These are phyloP conservation scores for Leptographium wingfieldii DNA, from an alignment of 2,329 filamentous ascomycete species.

Conservation along the genomic window DNA sequence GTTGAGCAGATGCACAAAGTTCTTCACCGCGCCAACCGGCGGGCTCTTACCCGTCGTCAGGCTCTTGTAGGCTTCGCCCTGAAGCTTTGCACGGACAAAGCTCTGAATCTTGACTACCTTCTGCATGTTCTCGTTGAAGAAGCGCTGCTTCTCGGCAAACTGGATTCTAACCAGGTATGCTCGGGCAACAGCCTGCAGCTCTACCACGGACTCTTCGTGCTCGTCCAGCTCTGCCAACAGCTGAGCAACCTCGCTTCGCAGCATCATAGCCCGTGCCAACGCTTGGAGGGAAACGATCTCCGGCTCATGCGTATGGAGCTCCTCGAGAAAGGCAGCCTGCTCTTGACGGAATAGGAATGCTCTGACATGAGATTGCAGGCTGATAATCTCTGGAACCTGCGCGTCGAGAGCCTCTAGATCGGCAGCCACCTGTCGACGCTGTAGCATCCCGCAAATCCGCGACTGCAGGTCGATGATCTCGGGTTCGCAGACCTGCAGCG, in stretches of 20 bases:
- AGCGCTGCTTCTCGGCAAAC: slow-evolving; percentile 76
- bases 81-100: slow-evolving; percentile 85
- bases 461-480: slow-evolving; percentile 43
- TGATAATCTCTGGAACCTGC: slow-evolving; percentile 42
- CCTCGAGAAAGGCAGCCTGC: slow-evolving; percentile 50
- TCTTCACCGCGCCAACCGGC: slow-evolving; percentile 91
- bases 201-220: slow-evolving; percentile 64
- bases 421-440: slow-evolving; percentile 34
- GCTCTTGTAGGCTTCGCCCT: slow-evolving; percentile 96
- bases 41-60: slow-evolving; percentile 93
- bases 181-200: slow-evolving; percentile 61
- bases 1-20: slow-evolving; percentile 93
- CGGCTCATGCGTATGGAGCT: slow-evolving; percentile 55
- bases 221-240: slow-evolving; percentile 67
- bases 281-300: slow-evolving; percentile 62
- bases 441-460: slow-evolving; percentile 47
- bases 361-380: slow-evolving; percentile 54
- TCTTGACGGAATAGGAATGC: slow-evolving; percentile 52
- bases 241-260: slow-evolving; percentile 60
- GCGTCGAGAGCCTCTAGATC: slow-evolving; percentile 43
- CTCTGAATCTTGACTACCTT: slow-evolving; percentile 99
- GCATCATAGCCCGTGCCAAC: slow-evolving; percentile 64
- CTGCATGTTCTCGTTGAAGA: slow-evolving; percentile 94
- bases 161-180: slow-evolving; percentile 60
- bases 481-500: slow-evolving; percentile 31